Evolutionary conservation across 2,329 filamentous ascomycete genomes (phyloP).

Genomic region (Talaromyces sp.): DNA sequence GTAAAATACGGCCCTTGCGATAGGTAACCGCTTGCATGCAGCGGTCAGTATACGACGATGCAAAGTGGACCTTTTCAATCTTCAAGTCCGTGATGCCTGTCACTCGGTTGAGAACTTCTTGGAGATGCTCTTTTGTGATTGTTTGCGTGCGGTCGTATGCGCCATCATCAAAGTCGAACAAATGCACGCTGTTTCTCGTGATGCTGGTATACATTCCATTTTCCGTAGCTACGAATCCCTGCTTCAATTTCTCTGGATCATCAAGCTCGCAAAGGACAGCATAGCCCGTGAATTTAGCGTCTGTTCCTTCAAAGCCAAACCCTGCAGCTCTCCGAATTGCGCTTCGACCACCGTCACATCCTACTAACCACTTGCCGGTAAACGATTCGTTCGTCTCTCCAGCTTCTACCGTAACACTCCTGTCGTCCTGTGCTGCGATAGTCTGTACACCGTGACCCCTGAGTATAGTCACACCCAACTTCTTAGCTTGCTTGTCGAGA

Average conservation of each 20-base stretch:
- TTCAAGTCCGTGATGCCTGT: conserved; percentile 6
- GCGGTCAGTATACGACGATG: conserved; percentile 17
- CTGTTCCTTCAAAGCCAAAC: conserved; percentile 40
- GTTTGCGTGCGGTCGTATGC: conserved; percentile 11
- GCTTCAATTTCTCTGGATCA: conserved; percentile 20
- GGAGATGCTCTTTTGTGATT: conserved; percentile 14
- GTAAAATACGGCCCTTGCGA: conserved; percentile 25
- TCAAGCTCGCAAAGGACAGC: conserved; percentile 35
- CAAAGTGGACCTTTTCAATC: conserved; percentile 1
- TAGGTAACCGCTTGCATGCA: conserved; percentile 13
- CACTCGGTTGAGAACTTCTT: conserved; percentile 12
- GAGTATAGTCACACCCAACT: conserved; percentile 15
- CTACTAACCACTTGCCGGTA: conserved; percentile 40
- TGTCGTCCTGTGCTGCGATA: conserved; percentile 17
- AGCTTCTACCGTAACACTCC: conserved; percentile 18
- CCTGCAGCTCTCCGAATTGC: conserved; percentile 39
- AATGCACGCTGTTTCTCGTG: conserved; percentile 9
- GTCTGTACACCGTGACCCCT: conserved; percentile 8
- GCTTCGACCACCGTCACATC: conserved; percentile 47
- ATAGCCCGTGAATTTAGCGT: conserved; percentile 40
- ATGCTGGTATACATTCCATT: conserved; percentile 17
- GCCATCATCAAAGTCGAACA: conserved; percentile 12
- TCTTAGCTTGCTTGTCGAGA: conserved; percentile 9
- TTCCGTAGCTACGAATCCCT: conserved; percentile 9
- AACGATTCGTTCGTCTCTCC: conserved; percentile 23